Evolutionary conservation across 2,329 filamentous ascomycete genomes (phyloP).

Genomic region (Phialophora chinensis): DNA sequence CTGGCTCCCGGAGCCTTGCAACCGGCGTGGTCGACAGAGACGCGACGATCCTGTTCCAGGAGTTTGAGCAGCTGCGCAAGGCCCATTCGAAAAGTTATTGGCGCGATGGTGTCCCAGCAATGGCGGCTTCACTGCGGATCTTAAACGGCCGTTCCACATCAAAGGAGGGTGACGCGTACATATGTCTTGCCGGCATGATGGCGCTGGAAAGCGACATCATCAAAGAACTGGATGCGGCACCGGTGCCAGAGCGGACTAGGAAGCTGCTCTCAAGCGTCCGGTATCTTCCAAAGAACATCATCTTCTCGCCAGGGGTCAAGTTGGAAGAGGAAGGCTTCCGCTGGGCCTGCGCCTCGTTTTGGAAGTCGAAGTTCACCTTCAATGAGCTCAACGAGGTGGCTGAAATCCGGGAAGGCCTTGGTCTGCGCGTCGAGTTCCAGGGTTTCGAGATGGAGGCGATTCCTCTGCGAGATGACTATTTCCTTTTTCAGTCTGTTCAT

Average conservation of each 20-base stretch:
- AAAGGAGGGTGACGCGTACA: conserved; percentile 24
- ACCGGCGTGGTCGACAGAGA: conserved; percentile 6
- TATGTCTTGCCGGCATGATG: conserved; percentile 23
- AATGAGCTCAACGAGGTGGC: conserved; percentile 12
- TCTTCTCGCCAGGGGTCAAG: conserved; percentile 20
- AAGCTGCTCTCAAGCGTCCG: conserved; percentile 13
- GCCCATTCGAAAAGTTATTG: conserved; percentile 21
- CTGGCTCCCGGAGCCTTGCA: neutral
- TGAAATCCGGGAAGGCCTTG: conserved; percentile 12
- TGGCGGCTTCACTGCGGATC: conserved; percentile 17
- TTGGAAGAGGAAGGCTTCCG: conserved; percentile 14
- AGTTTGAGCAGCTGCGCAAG: conserved; percentile 17
- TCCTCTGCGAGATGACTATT: neutral
- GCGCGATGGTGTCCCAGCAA: conserved; percentile 18
- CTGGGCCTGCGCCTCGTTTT: conserved; percentile 26
- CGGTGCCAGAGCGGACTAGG: conserved; percentile 14
- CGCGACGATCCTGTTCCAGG: conserved; percentile 17
- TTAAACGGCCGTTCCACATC: conserved; percentile 14
- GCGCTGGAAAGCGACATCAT: conserved; percentile 12
- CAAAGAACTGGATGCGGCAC: conserved; percentile 6
- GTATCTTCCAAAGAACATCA: conserved; percentile 18
- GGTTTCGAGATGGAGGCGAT: conserved; percentile 19
- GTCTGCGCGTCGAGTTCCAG: conserved; percentile 19
- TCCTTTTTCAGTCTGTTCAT: conserved; percentile 20
- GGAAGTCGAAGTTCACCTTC: conserved; percentile 12